Evolutionary conservation across 352 stramenopile species (phyloP).

Genomic region (Saprolegnia parasitica): DNA sequence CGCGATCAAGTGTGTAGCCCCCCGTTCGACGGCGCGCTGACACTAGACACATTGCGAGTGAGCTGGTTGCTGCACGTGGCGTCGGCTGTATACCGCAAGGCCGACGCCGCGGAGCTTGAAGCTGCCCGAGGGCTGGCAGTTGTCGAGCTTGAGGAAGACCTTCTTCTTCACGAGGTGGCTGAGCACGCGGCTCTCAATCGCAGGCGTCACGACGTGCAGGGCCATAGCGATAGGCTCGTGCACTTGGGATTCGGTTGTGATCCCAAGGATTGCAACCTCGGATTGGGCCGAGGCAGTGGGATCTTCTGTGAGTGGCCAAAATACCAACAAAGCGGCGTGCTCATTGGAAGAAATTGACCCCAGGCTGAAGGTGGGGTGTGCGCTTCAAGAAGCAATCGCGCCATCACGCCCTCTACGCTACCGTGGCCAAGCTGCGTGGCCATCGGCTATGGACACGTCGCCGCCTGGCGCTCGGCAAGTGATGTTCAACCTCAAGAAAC

Average conservation of each 20-base stretch:
- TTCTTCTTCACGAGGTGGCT: slow-evolving; percentile 34
- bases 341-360: no score
- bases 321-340: no score
- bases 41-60: slow-evolving; percentile 17
- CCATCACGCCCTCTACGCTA: no score
- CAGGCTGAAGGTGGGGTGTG: not conserved
- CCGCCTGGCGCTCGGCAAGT: no score
- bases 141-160: slow-evolving; percentile 81
- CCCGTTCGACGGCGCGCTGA: slow-evolving; percentile 28
- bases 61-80: slow-evolving; percentile 29
- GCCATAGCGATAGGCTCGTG: not conserved
- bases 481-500: not conserved
- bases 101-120: slow-evolving; percentile 85
- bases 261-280: not conserved
- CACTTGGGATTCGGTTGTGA: not conserved
- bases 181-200: slow-evolving; percentile 49
- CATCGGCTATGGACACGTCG: not conserved
- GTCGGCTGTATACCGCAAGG: slow-evolving; percentile 27
- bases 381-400: not conserved
- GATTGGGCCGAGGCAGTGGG: not conserved
- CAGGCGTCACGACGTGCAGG: slow-evolving; percentile 38
- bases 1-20: slow-evolving; percentile 41
- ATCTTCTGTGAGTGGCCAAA: no score
- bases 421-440: no score
- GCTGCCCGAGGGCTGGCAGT: slow-evolving; percentile 58